phyloP scores from a whole-genome alignment of 2,329 filamentous ascomycete species.

The Dactylella cylindrospora region DNA sequence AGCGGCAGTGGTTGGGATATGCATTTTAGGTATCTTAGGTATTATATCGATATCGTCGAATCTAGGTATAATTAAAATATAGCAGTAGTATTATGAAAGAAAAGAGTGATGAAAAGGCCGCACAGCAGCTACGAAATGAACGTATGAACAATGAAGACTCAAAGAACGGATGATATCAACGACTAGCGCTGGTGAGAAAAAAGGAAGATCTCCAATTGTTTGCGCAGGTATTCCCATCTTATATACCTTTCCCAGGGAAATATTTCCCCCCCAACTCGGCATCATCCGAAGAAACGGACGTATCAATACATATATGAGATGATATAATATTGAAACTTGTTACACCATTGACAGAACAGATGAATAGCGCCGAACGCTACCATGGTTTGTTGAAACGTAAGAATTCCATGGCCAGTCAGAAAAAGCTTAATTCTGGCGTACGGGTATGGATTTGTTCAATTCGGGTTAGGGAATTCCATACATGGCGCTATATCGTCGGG shows the following conservation, averaged over 20 bases:
- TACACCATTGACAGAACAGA: conserved; percentile 5
- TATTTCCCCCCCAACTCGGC: no score
- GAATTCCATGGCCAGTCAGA: conserved; percentile 1
- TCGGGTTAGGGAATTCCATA: not conserved
- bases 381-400: conserved; percentile 6
- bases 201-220: no score
- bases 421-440: conserved; percentile 7
- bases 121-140: conserved; percentile 24
- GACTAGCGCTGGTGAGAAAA: conserved; percentile 31
- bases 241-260: no score
- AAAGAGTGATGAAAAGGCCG: conserved; percentile 13
- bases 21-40: conserved; percentile 23
- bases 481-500: not conserved
- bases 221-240: no score
- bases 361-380: conserved; percentile 7
- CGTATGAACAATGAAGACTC: conserved; percentile 5
- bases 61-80: not conserved
- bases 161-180: conserved; percentile 23
- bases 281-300: no score
- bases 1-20: conserved; percentile 9
- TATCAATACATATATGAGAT: no score
- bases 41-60: no score
- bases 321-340: conserved; percentile 32
- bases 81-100: not conserved
- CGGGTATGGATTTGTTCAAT: no score